Base-by-base conservation (phyloP, 2,329 filamentous ascomycete genomes). In the Hypomyces rosellus region DNA sequence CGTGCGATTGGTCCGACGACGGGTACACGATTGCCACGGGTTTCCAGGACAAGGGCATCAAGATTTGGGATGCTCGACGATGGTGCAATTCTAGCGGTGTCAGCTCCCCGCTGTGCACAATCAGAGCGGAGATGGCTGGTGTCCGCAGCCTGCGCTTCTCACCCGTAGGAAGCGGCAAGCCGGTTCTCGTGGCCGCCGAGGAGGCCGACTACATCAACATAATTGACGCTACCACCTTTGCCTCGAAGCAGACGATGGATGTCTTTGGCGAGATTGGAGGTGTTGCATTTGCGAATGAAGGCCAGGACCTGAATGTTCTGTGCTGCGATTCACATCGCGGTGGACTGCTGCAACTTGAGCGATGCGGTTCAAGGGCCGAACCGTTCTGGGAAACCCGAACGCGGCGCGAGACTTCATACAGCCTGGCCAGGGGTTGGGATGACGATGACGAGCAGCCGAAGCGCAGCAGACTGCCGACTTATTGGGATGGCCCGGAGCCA, bases 1-100 rank as follows among this genome's bases (percentile, higher is more conserved):
- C 87, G 2, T 89, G 85, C 60, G 87, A 85, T 57, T 92, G 88
- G 88, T 84, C 86, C 15, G 82, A 86, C 48, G 84, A 91, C 62
- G 87, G 86, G 33, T 82, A 83, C 70, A 85, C 83, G 12, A 77
- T 91, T 16, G 88, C 88, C 12, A 91, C 88, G 0, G 87, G 84
- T 18, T 85, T 85, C 54, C 87, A 92, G 65, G 88, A 92, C 65
- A 84, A 78, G 63, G 77, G 75, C 25, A 76, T 91, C 57, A 81
- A 83, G 55, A 81, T 92, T 45, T 91, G 85, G 82, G 88, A 92
- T 63, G 84, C 86, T 7, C 78, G 88, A 8, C 81, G 78, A 48
- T 88, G 85, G 84, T 74, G 69, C 41, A 69, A 75, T 49, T 75
- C 75, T 8, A 69, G 75, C 4, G 80, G 80, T 5, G 49, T 61